These are phyloP conservation scores for Berberis vulgaris DNA, from an alignment of 164 flowering plant genomes.

Conservation along the genomic window DNA sequence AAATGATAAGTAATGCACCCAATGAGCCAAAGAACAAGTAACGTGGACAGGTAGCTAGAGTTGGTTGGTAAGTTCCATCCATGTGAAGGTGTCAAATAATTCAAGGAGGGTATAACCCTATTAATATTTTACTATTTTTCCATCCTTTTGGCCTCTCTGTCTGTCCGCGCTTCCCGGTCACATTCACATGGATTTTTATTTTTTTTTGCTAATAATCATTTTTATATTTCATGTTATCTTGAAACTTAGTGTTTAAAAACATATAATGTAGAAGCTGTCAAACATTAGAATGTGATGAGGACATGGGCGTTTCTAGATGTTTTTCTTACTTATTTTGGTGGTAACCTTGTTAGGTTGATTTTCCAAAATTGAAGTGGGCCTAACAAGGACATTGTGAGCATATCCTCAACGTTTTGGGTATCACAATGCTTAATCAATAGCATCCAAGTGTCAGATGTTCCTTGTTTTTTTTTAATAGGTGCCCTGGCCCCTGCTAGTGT, in stretches of 20 bases:
- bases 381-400: too few relatives aligned
- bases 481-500: too few relatives aligned
- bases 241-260: not conserved
- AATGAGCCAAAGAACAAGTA: conserved; percentile 1
- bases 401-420: too few relatives aligned
- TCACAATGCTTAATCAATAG: too few relatives aligned
- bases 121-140: too few relatives aligned
- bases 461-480: too few relatives aligned
- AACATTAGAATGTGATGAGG: conserved; percentile 1
- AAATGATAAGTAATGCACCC: not conserved
- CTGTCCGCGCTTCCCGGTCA: not conserved
- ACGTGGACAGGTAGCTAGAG: not conserved
- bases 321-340: not conserved
- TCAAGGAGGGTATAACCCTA: not conserved
- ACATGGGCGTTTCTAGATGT: not conserved
- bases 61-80: not conserved
- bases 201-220: not conserved
- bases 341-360: not conserved
- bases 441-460: too few relatives aligned
- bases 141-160: too few relatives aligned
- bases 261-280: conserved; percentile 2
- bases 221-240: not conserved
- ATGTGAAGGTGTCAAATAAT: conserved; percentile 4
- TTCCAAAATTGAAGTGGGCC: too few relatives aligned
- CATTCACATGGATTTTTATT: not conserved